phyloP scores from a whole-genome alignment of 345 rosid species.

The Tarenaya hassleriana region DNA sequence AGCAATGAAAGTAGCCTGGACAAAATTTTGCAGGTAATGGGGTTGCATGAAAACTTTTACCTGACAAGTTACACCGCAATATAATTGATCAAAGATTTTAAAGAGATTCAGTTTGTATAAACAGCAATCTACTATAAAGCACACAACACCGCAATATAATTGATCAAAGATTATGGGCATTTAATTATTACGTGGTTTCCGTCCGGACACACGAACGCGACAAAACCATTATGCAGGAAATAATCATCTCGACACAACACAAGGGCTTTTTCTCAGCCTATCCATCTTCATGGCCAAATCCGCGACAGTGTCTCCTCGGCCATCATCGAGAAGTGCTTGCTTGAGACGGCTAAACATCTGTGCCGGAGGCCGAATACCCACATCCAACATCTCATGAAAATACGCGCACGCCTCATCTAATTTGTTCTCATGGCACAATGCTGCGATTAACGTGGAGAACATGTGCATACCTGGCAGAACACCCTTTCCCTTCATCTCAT shows the following conservation, averaged over 20 bases:
- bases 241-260: too few relatives aligned
- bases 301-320: conserved; percentile 44
- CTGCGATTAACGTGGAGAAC: conserved; percentile 59
- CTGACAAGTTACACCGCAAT: conserved; percentile 32
- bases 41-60: conserved; percentile 90
- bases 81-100: not conserved
- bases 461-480: conserved; percentile 84
- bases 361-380: conserved; percentile 80
- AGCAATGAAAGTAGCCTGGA: conserved; percentile 87
- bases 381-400: conserved; percentile 75
- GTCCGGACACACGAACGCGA: too few relatives aligned
- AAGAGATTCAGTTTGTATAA: too few relatives aligned
- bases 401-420: conserved; percentile 75
- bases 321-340: conserved; percentile 54
- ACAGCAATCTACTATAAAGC: too few relatives aligned
- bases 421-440: conserved; percentile 49
- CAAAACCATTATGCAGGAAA: too few relatives aligned
- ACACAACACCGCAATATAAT: too few relatives aligned
- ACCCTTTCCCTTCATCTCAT: conserved; percentile 66
- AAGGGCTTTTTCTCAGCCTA: conserved; percentile 56
- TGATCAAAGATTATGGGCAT: too few relatives aligned
- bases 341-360: conserved; percentile 68
- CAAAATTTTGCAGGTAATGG: conserved; percentile 79
- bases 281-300: conserved; percentile 49
- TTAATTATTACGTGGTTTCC: too few relatives aligned